These are phyloP conservation scores for Rosa lucieae DNA, from an alignment of 306 rosid species.

Conservation along the genomic window DNA sequence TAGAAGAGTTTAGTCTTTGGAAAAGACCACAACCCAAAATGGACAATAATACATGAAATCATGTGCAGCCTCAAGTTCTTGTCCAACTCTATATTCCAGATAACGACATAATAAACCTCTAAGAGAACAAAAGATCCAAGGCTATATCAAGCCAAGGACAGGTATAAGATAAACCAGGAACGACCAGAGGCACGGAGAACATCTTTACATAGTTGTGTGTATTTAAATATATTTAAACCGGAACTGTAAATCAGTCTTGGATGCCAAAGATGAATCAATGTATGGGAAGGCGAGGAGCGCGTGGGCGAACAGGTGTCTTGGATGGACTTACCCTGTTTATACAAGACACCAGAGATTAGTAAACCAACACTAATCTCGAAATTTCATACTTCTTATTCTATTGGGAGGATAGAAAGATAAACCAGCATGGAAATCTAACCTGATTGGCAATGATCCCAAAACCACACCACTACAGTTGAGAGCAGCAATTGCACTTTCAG, in stretches of 20 bases:
- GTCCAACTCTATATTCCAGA: slow-evolving; percentile 36
- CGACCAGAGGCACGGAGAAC: slow-evolving; percentile 34
- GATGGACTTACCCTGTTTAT: slow-evolving; percentile 42
- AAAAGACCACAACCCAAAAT: slow-evolving; percentile 14
- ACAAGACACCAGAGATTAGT: neutral
- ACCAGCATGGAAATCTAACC: slow-evolving; percentile 54
- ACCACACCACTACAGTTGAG: slow-evolving; percentile 60
- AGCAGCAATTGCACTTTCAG: slow-evolving; percentile 63
- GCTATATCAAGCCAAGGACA: slow-evolving; percentile 26
- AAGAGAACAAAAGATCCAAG: slow-evolving; percentile 28
- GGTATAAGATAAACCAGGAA: slow-evolving; percentile 24
- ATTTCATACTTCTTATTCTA: neutral
- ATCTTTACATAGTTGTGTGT: slow-evolving; percentile 37
- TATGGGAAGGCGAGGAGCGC: slow-evolving; percentile 37
- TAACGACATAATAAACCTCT: slow-evolving; percentile 22
- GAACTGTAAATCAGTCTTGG: slow-evolving; percentile 20
- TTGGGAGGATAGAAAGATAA: neutral
- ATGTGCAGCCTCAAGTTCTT: slow-evolving; percentile 33
- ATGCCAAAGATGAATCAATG: slow-evolving; percentile 24
- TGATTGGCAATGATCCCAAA: slow-evolving; percentile 91
- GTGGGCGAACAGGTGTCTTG: slow-evolving; percentile 42
- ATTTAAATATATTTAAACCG: slow-evolving; percentile 12
- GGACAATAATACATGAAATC: slow-evolving; percentile 16
- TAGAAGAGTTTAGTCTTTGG: neutral
- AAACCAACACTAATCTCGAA: neutral